Evolutionary conservation across 2,329 filamentous ascomycete genomes (phyloP).

Genomic region (Phoma sp.): DNA sequence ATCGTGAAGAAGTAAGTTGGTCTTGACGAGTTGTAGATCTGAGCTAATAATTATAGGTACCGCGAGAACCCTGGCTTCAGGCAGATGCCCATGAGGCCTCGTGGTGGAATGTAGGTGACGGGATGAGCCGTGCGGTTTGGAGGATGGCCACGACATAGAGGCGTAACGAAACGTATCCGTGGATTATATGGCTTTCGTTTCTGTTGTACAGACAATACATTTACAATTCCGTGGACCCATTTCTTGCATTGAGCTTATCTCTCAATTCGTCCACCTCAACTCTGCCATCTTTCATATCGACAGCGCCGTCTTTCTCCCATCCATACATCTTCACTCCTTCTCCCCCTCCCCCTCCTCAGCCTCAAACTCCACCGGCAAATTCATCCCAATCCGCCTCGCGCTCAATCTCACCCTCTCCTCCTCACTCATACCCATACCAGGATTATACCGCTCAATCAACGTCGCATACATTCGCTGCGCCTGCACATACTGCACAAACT

Average conservation of each 20-base stretch:
- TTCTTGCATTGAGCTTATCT: too few relatives aligned
- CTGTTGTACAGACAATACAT: too few relatives aligned
- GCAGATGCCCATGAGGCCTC: slow-evolving; percentile 16
- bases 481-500: slow-evolving; percentile 79
- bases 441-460: slow-evolving; percentile 90
- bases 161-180: too few relatives aligned
- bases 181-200: too few relatives aligned
- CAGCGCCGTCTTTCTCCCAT: too few relatives aligned
- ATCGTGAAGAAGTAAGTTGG: slow-evolving; percentile 53
- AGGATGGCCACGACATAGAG: too few relatives aligned
- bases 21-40: too few relatives aligned
- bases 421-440: slow-evolving; percentile 86
- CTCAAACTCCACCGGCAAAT: slow-evolving; percentile 73
- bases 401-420: slow-evolving; percentile 82
- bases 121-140: too few relatives aligned
- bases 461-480: slow-evolving; percentile 86
- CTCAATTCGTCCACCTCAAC: too few relatives aligned
- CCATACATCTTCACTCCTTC: neutral
- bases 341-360: slow-evolving; percentile 6
- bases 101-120: slow-evolving; percentile 3
- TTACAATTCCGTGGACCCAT: too few relatives aligned
- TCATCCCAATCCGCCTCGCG: slow-evolving; percentile 87
- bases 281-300: too few relatives aligned
- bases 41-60: slow-evolving; percentile 8
- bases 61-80: slow-evolving; percentile 17